A percentile compares a stretch with the other conserved stretches of the same genome.
Evolutionary conservation across 768 basidiomycete species (phyloP).

Genomic region (Auricularia cornea): DNA sequence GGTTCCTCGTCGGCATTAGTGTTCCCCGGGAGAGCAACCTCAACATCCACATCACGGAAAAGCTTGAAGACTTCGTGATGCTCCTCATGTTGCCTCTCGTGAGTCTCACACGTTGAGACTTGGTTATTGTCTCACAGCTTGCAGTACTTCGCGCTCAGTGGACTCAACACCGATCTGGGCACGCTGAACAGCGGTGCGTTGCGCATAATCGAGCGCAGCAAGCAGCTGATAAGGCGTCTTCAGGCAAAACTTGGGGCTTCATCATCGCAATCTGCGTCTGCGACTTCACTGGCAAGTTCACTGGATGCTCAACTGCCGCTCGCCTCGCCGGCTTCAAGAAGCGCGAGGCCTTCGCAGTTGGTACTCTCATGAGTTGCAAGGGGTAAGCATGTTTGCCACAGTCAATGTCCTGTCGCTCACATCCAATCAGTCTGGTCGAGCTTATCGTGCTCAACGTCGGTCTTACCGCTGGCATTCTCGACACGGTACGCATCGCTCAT

Average conservation of each 20-base stretch:
- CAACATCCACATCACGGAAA: slow-evolving; percentile 72
- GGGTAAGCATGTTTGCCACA: slow-evolving; percentile 40
- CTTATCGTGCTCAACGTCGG: slow-evolving; percentile 91
- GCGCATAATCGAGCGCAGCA: not conserved
- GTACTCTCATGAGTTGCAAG: slow-evolving; percentile 85
- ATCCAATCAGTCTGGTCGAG: slow-evolving; percentile 52
- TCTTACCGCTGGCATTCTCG: slow-evolving; percentile 54
- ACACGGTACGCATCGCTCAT: slow-evolving; percentile 18
- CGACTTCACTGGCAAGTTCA: slow-evolving; percentile 75
- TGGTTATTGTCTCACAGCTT: slow-evolving; percentile 11
- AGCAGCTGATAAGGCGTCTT: not conserved
- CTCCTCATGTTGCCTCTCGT: slow-evolving; percentile 73
- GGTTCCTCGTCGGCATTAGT: slow-evolving; percentile 74
- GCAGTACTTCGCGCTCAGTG: slow-evolving; percentile 74
- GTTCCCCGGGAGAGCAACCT: slow-evolving; percentile 79
- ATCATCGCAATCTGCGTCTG: slow-evolving; percentile 63
- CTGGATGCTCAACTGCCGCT: slow-evolving; percentile 56
- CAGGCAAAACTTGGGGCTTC: slow-evolving; percentile 69
- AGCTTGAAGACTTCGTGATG: slow-evolving; percentile 78
- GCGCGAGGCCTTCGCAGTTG: slow-evolving; percentile 78
- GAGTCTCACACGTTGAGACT: slow-evolving; percentile 16
- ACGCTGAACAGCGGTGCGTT: slow-evolving; percentile 49
- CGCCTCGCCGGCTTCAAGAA: slow-evolving; percentile 52
- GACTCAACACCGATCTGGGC: slow-evolving; percentile 72
- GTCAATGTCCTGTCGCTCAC: not conserved